A percentile compares a stretch with the other conserved stretches of the same genome.
These are phyloP conservation scores for Macrophomina phaseolina DNA, from an alignment of 2,329 filamentous ascomycete species.

Conservation along the genomic window DNA sequence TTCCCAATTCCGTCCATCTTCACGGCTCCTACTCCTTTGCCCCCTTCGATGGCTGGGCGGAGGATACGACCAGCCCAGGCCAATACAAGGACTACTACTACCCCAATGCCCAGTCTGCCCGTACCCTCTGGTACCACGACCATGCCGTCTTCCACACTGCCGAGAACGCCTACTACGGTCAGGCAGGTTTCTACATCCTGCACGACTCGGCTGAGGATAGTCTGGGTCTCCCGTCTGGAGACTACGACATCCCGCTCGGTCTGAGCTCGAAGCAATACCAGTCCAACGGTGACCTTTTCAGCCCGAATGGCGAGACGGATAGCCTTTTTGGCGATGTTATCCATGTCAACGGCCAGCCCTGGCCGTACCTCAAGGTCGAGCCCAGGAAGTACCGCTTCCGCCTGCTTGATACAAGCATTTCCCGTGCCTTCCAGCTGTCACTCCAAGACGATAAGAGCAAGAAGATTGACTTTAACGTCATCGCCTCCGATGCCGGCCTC, in stretches of 20 bases:
- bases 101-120: conserved; percentile 60
- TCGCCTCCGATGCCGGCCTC: conserved; percentile 62
- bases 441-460: conserved; percentile 44
- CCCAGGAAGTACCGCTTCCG: conserved; percentile 66
- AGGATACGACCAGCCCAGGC: conserved; percentile 57
- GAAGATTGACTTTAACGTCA: conserved; percentile 57
- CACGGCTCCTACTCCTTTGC: conserved; percentile 59
- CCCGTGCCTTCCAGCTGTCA: conserved; percentile 56
- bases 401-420: conserved; percentile 58
- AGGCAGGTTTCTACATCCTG: conserved; percentile 63
- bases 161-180: conserved; percentile 62
- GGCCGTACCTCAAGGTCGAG: conserved; percentile 65
- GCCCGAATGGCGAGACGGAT: conserved; percentile 51
- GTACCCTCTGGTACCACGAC: conserved; percentile 65
- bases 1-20: conserved; percentile 57
- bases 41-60: conserved; percentile 61
- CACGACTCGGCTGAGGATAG: conserved; percentile 56
- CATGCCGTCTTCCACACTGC: conserved; percentile 54
- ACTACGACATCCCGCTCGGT: conserved; percentile 61
- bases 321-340: conserved; percentile 64
- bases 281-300: conserved; percentile 56
- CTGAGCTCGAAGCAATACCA: conserved; percentile 60
- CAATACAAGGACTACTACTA: conserved; percentile 69
- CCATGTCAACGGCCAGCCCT: conserved; percentile 64
- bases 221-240: conserved; percentile 57